Base-by-base conservation (phyloP, 306 rosid species). In the Quillaja saponaria region DNA sequence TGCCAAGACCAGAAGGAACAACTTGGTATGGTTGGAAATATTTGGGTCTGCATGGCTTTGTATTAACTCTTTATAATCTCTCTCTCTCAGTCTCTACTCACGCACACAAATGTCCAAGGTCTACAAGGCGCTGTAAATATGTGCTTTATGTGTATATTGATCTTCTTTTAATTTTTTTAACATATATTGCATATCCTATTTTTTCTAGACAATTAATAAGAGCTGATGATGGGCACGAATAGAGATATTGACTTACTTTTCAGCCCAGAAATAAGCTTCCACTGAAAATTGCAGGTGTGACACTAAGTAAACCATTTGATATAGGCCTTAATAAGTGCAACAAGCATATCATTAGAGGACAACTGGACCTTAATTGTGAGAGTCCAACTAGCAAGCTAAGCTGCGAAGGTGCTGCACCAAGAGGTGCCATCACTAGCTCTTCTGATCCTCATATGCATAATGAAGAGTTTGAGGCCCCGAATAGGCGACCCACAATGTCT, bases 291-390 rank as follows among this genome's bases (percentile, higher is more conserved):
- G 66, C 76, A 61, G 81, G 84, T 34, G 71, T 71, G 49, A 75
- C 71, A 51, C 86, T 75, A 46, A 61, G 69, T 41, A 70, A 61
- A 34, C 61, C 72, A 46, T 74, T 57, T 58, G 81, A 70, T 62
- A 71, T 54, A 8, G 80, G 80, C 69, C 70, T 79, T 69, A 63
- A 76, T 71, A 81, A 74, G 74, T 78, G 71, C 59, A 79, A 54
- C 39, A 81, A 76, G 75, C 85, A 82, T 62, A 72, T 67, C 10
- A 76, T 34, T 66, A 75, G 82, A 71, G 87, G 76, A 71, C 71
- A 66, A 44, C 58, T 70, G 66, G 74, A 80, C 69, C 72, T 72
- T 59, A 77, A 73, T 34, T 60, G 56, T 71, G 88, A 73, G 69
- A 78, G 75, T 68, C 83, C 71, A 49, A 71, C 87, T 14, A 59